Conservation (phyloP, 2,329 filamentous ascomycete genomes). For the Lecanicillium sp. region DNA sequence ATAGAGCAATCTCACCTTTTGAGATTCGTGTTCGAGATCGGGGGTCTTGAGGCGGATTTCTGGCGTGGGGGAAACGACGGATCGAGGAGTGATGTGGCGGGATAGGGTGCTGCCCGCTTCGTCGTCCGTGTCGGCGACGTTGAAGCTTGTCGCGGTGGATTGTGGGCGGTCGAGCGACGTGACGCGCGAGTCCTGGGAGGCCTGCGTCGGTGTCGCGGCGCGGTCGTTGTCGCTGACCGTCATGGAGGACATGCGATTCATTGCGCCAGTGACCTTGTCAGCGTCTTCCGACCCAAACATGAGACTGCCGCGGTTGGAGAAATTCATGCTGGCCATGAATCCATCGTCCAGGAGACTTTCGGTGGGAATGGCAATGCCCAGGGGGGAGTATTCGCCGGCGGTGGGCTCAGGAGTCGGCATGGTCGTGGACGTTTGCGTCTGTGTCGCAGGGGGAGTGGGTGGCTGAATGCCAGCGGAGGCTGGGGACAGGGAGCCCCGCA, state of each 20-base stretch:
- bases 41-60: conserved; percentile 45
- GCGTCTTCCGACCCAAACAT: conserved; percentile 46
- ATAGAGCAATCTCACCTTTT: conserved; percentile 62
- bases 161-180: neutral
- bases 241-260: conserved; percentile 10
- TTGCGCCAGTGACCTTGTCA: conserved; percentile 14
- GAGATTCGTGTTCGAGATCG: conserved; percentile 54
- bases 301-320: conserved; percentile 57
- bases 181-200: conserved; percentile 2
- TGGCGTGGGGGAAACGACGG: conserved; percentile 23
- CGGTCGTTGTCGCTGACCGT: conserved; percentile 12
- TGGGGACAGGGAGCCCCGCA: conserved; percentile 5
- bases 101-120: conserved; percentile 6
- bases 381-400: conserved; percentile 18
- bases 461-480: conserved; percentile 6
- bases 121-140: conserved; percentile 12
- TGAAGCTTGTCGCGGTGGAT: conserved; percentile 5
- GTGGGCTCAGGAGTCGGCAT: conserved; percentile 21
- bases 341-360: conserved; percentile 50
- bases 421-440: conserved; percentile 13
- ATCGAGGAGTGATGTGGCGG: conserved; percentile 4
- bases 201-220: conserved; percentile 13
- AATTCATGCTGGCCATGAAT: conserved; percentile 47
- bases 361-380: conserved; percentile 49
- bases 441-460: conserved; percentile 6